Conservation (phyloP, 2,329 filamentous ascomycete species). For the Ascochyta fabae region DNA sequence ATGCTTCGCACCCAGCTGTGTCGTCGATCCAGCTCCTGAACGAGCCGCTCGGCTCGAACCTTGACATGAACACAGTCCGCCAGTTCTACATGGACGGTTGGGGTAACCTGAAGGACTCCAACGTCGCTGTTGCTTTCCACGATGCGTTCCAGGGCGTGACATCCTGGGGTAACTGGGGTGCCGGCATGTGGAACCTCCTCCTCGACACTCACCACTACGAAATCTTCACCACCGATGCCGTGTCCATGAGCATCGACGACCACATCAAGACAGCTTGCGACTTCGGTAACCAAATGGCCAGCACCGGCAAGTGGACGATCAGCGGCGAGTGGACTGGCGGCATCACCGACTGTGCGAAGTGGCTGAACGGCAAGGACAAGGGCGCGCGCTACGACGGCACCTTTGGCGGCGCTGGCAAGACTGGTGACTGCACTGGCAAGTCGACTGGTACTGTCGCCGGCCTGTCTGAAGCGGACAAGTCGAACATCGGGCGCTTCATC, state of each 20-base stretch:
- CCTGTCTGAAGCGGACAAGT: conserved; percentile 51
- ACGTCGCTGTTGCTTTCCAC: conserved; percentile 54
- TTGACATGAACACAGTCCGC: conserved; percentile 52
- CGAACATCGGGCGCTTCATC: conserved; percentile 54
- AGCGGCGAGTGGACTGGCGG: conserved; percentile 57
- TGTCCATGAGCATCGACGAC: conserved; percentile 47
- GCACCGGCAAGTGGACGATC: conserved; percentile 56
- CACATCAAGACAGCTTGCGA: conserved; percentile 53
- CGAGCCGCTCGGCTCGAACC: conserved; percentile 53
- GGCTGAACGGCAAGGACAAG: conserved; percentile 56
- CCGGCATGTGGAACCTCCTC: conserved; percentile 53
- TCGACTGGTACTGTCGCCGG: conserved; percentile 52
- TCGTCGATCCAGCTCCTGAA: conserved; percentile 57
- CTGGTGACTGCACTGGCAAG: conserved; percentile 55
- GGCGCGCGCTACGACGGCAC: conserved; percentile 57
- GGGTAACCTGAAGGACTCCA: conserved; percentile 52
- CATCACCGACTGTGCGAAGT: conserved; percentile 57
- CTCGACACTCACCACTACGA: conserved; percentile 59
- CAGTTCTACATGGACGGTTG: conserved; percentile 59
- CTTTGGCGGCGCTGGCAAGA: conserved; percentile 44
- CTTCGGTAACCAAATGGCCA: conserved; percentile 55
- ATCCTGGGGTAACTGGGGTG: conserved; percentile 53
- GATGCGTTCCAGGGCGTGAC: conserved; percentile 56
- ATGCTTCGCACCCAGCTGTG: conserved; percentile 54
- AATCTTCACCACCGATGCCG: conserved; percentile 50